These are phyloP conservation scores for Fusarium udum DNA, from an alignment of 2,329 filamentous ascomycete species.

Conservation along the genomic window DNA sequence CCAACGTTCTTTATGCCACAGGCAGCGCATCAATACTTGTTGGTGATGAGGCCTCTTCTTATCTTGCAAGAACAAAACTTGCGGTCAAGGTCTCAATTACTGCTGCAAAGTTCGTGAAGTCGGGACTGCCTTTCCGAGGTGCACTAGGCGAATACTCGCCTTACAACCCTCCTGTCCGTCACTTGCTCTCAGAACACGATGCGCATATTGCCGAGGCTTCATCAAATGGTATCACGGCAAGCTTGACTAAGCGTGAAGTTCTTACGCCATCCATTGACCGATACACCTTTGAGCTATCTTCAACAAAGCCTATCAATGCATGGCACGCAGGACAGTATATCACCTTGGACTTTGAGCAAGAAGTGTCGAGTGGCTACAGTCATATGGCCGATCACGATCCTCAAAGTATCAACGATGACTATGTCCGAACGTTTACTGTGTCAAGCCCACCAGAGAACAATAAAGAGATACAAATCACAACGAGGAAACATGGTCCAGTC, in stretches of 20 bases:
- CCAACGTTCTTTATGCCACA: conserved; percentile 78
- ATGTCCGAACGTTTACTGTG: conserved; percentile 83
- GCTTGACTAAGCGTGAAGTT: conserved; percentile 64
- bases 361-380: conserved; percentile 77
- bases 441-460: conserved; percentile 63
- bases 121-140: conserved; percentile 75
- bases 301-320: conserved; percentile 24
- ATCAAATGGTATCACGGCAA: conserved; percentile 54
- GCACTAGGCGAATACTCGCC: conserved; percentile 69
- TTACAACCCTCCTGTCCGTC: conserved; percentile 80
- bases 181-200: conserved; percentile 66
- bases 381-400: conserved; percentile 89
- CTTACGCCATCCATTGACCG: conserved; percentile 74
- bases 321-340: conserved; percentile 81
- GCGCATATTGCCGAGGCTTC: conserved; percentile 19
- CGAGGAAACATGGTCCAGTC: conserved; percentile 73
- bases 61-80: conserved; percentile 76
- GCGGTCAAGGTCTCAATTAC: conserved; percentile 74
- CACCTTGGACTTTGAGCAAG: conserved; percentile 75
- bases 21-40: conserved; percentile 74
- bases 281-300: conserved; percentile 61
- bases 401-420: conserved; percentile 83
- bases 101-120: conserved; percentile 68
- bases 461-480: conserved; percentile 75
- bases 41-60: conserved; percentile 66